phyloP scores from a whole-genome alignment of 1,284 basidiomycete genomes.

The Ganoderma resinaceum region DNA sequence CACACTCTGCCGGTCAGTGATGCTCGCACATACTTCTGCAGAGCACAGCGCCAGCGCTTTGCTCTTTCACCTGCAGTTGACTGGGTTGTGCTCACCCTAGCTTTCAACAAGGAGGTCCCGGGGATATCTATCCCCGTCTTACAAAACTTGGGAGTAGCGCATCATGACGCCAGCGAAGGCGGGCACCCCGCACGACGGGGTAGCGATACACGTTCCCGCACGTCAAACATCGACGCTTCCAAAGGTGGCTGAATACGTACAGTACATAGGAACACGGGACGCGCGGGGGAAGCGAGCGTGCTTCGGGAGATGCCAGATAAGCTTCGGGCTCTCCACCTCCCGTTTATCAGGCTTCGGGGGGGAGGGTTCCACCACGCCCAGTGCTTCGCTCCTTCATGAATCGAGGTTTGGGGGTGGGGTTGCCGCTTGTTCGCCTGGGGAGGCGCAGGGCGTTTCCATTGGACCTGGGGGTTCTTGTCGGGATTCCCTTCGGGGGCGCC shows the following conservation, averaged over 20 bases:
- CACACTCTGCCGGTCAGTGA: too few species aligned
- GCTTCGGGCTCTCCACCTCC: background rate
- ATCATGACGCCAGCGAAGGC: too few species aligned
- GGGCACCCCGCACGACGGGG: background rate
- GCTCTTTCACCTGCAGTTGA: too few species aligned
- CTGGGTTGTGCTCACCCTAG: too few species aligned
- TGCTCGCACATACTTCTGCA: too few species aligned
- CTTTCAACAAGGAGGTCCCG: too few species aligned
- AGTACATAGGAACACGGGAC: background rate
- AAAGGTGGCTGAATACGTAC: background rate
- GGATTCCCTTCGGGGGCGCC: background rate
- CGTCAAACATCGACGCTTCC: background rate
- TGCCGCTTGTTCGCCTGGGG: background rate
- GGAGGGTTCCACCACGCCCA: background rate
- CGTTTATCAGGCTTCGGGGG: background rate
- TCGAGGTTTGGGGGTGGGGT: background rate
- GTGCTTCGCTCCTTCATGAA: background rate
- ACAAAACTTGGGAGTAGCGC: too few species aligned
- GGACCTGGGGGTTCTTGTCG: too few species aligned
- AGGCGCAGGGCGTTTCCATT: background rate
- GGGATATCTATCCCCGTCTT: too few species aligned
- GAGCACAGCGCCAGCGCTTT: too few species aligned
- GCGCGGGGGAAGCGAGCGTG: background rate
- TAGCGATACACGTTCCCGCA: background rate
- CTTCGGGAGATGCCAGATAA: slow-evolving; percentile 1